Conservation (phyloP, 805 yeast genomes). For the Ogataea pignaliae region DNA sequence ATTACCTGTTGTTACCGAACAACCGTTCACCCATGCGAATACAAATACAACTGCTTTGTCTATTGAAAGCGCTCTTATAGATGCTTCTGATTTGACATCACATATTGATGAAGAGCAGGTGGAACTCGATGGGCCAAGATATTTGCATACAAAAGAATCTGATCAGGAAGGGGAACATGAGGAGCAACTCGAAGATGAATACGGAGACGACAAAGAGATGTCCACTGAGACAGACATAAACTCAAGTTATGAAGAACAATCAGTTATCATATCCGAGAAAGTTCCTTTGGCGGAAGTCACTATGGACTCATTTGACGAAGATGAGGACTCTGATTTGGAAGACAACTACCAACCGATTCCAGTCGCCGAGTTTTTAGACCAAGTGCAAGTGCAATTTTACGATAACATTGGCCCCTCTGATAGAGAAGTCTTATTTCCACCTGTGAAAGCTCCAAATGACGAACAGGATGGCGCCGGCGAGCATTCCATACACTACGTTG, state of each 20-base stretch:
- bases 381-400: conserved; percentile 29
- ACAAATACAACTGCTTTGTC: no score
- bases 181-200: not conserved
- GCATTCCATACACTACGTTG: conserved; percentile 25
- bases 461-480: conserved; percentile 8
- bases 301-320: conserved; percentile 14
- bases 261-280: conserved; percentile 24
- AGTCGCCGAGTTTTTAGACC: conserved; percentile 23
- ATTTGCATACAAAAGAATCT: not conserved
- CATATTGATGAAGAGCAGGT: no score
- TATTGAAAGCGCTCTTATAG: no score
- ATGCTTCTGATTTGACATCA: no score
- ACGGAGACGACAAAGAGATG: not conserved
- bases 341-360: conserved; percentile 26
- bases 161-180: not conserved
- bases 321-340: conserved; percentile 22
- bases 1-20: no score
- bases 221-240: conserved; percentile 1
- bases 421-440: conserved; percentile 16
- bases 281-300: conserved; percentile 30
- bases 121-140: no score
- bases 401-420: conserved; percentile 29
- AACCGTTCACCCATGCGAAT: no score
- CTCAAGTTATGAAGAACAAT: conserved; percentile 14
- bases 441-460: conserved; percentile 1